Percentiles rank a stretch among this genome's conserved stretches.
Conservation (phyloP, 768 basidiomycete species). For the Leccinum aurantiacum region DNA sequence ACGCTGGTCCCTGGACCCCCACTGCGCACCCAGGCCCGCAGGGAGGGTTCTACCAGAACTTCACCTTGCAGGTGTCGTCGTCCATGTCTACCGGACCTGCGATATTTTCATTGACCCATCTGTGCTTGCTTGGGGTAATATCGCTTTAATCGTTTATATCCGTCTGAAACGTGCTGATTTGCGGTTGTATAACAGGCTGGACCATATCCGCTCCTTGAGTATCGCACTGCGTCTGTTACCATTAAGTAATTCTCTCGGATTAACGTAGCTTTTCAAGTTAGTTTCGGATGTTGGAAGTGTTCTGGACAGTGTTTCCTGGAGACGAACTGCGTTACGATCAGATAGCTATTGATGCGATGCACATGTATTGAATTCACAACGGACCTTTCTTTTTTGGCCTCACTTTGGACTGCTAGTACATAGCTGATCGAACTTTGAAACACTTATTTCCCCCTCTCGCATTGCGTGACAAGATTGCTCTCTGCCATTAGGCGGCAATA, state of each 20-base stretch:
- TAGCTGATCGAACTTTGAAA: neutral
- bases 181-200: slow-evolving; percentile 23
- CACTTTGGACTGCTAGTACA: neutral
- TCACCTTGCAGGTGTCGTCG: slow-evolving; percentile 18
- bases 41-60: slow-evolving; percentile 31
- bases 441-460: neutral
- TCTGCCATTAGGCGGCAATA: neutral
- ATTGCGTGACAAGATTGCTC: neutral
- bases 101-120: slow-evolving; percentile 31
- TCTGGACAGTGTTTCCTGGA: neutral
- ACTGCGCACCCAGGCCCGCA: slow-evolving; percentile 8
- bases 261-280: neutral
- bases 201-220: slow-evolving; percentile 30
- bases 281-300: neutral
- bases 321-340: neutral
- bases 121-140: slow-evolving; percentile 31
- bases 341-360: neutral
- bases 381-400: neutral
- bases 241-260: neutral
- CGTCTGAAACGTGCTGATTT: neutral
- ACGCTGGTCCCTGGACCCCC: slow-evolving; percentile 31
- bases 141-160: neutral
- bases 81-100: slow-evolving; percentile 20
- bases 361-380: neutral
- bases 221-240: slow-evolving; percentile 21